phyloP scores from a whole-genome alignment of 352 stramenopile genomes.

The Phytophthora tentaculata region DNA sequence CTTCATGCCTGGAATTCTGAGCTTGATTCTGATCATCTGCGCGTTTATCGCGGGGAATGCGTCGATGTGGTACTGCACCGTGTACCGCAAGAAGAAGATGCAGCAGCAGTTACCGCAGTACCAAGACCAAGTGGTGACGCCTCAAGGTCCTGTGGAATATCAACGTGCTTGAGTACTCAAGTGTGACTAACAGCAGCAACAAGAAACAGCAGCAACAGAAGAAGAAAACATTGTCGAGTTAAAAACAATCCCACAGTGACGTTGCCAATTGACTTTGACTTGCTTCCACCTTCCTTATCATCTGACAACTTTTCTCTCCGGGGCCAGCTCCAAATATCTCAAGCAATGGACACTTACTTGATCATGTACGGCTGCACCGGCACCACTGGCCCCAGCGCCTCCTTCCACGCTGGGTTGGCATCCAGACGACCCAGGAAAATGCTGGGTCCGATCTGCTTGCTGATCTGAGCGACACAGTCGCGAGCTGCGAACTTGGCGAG shows the following conservation, averaged over 20 bases:
- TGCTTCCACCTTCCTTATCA: no score
- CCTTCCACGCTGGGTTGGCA: slow-evolving; percentile 67
- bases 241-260: neutral
- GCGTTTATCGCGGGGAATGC: slow-evolving; percentile 33
- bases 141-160: slow-evolving; percentile 33
- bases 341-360: slow-evolving; percentile 22
- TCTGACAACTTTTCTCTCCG: no score
- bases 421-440: slow-evolving; percentile 84
- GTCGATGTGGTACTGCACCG: slow-evolving; percentile 31
- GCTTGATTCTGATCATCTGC: slow-evolving; percentile 31
- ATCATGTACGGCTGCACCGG: slow-evolving; percentile 42
- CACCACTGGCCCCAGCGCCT: slow-evolving; percentile 57
- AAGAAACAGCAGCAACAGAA: neutral
- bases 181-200: neutral
- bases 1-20: slow-evolving; percentile 22
- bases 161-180: slow-evolving; percentile 15
- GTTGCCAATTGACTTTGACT: neutral
- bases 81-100: slow-evolving; percentile 29
- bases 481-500: slow-evolving; percentile 74
- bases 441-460: slow-evolving; percentile 79
- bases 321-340: no score
- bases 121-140: slow-evolving; percentile 30
- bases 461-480: slow-evolving; percentile 79
- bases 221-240: neutral
- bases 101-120: slow-evolving; percentile 23